Percentiles rank a stretch among this genome's conserved stretches.
phyloP scores from a whole-genome alignment of 2,329 filamentous ascomycete genomes.

The Fusarium sulawesiense region DNA sequence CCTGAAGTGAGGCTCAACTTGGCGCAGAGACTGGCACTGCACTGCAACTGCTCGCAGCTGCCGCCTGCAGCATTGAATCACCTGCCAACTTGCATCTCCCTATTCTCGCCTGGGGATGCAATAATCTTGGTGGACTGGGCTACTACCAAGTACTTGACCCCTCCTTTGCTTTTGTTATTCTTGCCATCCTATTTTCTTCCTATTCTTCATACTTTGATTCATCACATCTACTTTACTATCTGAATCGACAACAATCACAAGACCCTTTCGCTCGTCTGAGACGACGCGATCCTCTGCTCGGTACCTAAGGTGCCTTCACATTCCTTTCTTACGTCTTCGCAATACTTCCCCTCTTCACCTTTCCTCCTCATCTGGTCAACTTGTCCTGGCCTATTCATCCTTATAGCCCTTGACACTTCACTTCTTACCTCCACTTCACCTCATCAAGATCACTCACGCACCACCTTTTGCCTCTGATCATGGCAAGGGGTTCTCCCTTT shows the following conservation, averaged over 20 bases:
- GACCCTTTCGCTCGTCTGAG: slow-evolving; percentile 21
- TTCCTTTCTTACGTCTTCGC: slow-evolving; percentile 32
- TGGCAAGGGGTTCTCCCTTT: slow-evolving; percentile 25
- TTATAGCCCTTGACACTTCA: slow-evolving; percentile 11
- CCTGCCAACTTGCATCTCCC: slow-evolving; percentile 25
- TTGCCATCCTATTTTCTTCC: slow-evolving; percentile 16
- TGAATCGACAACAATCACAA: slow-evolving; percentile 33
- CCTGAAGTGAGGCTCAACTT: slow-evolving; percentile 2
- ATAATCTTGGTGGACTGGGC: slow-evolving; percentile 3
- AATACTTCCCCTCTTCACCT: slow-evolving; percentile 7
- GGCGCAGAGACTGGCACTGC: slow-evolving; percentile 11
- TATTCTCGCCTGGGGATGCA: slow-evolving; percentile 40
- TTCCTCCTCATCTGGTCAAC: slow-evolving; percentile 12
- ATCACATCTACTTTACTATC: slow-evolving; percentile 30
- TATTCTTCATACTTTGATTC: slow-evolving; percentile 36
- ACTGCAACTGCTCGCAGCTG: slow-evolving; percentile 40
- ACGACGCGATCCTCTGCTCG: slow-evolving; percentile 21
- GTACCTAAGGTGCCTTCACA: slow-evolving; percentile 27
- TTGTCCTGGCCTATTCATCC: slow-evolving; percentile 17
- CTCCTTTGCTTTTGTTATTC: slow-evolving; percentile 7
- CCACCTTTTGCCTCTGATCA: slow-evolving; percentile 15
- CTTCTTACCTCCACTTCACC: neutral
- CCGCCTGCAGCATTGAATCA: slow-evolving; percentile 30
- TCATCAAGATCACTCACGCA: slow-evolving; percentile 10
- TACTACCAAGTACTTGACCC: slow-evolving; percentile 4